Evolutionary conservation across 257 asterid species (phyloP).

Genomic region (Solanum pimpinellifolium): DNA sequence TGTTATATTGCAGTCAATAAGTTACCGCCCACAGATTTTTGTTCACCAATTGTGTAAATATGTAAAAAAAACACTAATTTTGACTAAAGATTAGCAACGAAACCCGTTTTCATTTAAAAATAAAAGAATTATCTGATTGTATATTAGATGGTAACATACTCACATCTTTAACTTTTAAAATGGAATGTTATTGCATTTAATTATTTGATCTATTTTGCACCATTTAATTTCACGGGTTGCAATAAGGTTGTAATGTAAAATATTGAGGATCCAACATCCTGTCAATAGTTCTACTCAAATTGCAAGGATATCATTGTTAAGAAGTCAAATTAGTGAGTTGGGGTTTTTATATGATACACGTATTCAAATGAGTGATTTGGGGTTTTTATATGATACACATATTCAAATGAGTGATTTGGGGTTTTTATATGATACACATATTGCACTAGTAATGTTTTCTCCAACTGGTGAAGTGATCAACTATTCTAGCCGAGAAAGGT

Average conservation of each 20-base stretch:
- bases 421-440: slow-evolving; percentile 49
- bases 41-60: too few species aligned
- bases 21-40: background rate
- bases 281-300: slow-evolving; percentile 35
- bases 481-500: too few species aligned
- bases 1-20: background rate
- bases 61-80: too few species aligned
- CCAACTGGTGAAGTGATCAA: too few species aligned
- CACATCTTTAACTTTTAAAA: background rate
- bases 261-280: slow-evolving; percentile 34
- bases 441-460: slow-evolving; percentile 9
- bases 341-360: slow-evolving; percentile 49
- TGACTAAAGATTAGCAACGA: too few species aligned
- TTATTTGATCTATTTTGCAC: background rate
- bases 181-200: background rate
- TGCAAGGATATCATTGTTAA: slow-evolving; percentile 60
- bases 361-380: background rate
- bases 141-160: background rate
- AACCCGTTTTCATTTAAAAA: too few species aligned
- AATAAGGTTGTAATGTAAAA: slow-evolving; percentile 39
- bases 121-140: background rate
- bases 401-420: slow-evolving; percentile 45
- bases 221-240: slow-evolving; percentile 27
- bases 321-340: slow-evolving; percentile 42
- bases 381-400: slow-evolving; percentile 38